Evolutionary conservation across 805 yeast species (phyloP), one percentile per base, ranked within the genome.

Genomic region (Torulaspora indica): DNA sequence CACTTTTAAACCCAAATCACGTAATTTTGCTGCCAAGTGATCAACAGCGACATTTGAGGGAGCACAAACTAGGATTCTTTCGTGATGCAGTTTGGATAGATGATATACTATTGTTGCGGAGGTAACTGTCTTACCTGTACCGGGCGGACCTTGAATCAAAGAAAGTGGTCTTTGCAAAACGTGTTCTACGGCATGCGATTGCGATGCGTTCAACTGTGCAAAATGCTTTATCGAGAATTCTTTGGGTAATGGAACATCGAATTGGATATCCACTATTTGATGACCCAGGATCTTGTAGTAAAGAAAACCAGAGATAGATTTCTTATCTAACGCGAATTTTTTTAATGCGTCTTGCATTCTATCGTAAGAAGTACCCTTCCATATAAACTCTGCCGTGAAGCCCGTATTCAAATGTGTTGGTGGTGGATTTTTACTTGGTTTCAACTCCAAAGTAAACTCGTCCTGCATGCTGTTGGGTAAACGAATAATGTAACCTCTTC

Each of bases 31-130:
- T 2, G 96, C 87, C 44, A 90, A 72, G 68, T 90, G 95, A 63
- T 90, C 96, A 25, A 87, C 96, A 0, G 96, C 97, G 39, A 90
- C 91, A 64, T 90, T 90, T 15, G 96, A 89, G 17, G 97, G 96
- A 3, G 97, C 96, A 71, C 96, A 87, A 2, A 89, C 96, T 32
- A 90, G 71, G 7, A 89, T 79, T 49, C 78, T 77, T 38, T 78
- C 81, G 43, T 77, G 76, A 54, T 77, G 78, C 48, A 81, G 58
- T 46, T 78, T 77, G 2, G 80, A 72, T 42, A 88, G 68, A 56
- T 87, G 95, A 54, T 85, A 82, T 24, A 89, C 77, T 46, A 90
- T 85, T 0, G 95, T 82, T 1, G 96, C 91, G 0, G 96, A 87
- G 0, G 96, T 89, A 12, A 87, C 95, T 0, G 97, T 90, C 60